These are phyloP conservation scores for Trichoderma virens DNA, from an alignment of 495 filamentous ascomycete species.

Conservation along the genomic window DNA sequence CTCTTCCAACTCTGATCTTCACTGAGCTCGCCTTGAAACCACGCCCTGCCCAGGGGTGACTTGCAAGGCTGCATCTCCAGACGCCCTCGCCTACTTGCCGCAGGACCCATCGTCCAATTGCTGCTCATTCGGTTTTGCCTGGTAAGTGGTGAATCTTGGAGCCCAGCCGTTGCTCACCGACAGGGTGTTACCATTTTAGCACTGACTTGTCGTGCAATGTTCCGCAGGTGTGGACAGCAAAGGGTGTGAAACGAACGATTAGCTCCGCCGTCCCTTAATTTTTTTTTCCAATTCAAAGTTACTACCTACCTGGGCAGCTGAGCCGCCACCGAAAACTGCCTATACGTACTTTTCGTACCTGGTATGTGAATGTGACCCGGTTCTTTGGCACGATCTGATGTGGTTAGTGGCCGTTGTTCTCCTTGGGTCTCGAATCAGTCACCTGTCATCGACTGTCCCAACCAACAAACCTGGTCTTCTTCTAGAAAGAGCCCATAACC, in stretches of 20 bases:
- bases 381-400: not conserved
- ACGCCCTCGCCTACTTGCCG: not conserved
- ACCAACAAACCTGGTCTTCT: not conserved
- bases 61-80: not conserved
- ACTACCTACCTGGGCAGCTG: not conserved
- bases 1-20: not conserved
- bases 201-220: not conserved
- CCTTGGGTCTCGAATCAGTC: not conserved
- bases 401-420: not conserved
- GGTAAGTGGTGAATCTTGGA: not conserved
- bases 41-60: not conserved
- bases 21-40: not conserved
- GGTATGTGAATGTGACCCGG: not conserved
- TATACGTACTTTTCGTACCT: not conserved
- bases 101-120: not conserved
- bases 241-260: slow-evolving; percentile 2
- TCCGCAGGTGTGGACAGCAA: not conserved
- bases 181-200: not conserved
- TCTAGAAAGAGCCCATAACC: not conserved
- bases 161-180: not conserved
- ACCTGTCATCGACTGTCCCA: not conserved
- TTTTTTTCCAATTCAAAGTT: not conserved
- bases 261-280: not conserved
- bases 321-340: not conserved
- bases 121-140: not conserved